Evolutionary conservation across 1,284 basidiomycete species (phyloP).

Genomic region (Polyporus tsugae): DNA sequence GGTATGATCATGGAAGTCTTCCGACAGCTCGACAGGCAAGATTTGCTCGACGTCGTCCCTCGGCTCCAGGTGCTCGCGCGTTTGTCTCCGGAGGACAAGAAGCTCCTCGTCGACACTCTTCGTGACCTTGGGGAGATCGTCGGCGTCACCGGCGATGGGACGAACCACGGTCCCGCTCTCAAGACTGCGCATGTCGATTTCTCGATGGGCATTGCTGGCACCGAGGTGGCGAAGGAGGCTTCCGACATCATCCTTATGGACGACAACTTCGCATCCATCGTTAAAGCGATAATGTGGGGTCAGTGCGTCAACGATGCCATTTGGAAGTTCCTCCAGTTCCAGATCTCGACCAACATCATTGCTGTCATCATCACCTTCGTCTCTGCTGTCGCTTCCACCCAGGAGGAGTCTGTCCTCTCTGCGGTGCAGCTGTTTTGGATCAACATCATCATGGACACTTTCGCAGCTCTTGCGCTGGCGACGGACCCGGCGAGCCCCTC

Average conservation of each 20-base stretch:
- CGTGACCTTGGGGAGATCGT: constrained; percentile 92
- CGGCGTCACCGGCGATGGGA: constrained; percentile 98
- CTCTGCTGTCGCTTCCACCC: too few relatives aligned
- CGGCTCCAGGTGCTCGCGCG: constrained; percentile 87
- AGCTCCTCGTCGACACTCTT: constrained; percentile 89
- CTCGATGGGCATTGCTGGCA: constrained; percentile 99
- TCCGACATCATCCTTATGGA: constrained; percentile 99
- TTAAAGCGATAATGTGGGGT: constrained; percentile 98
- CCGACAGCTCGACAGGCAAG: constrained; percentile 61
- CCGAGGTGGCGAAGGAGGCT: constrained; percentile 98
- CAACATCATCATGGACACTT: too few relatives aligned
- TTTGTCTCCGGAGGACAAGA: constrained; percentile 98
- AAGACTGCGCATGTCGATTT: constrained; percentile 96
- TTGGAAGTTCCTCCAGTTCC: constrained; percentile 91
- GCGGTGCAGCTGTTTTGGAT: too few relatives aligned
- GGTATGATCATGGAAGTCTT: constrained; percentile 97
- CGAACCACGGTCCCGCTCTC: constrained; percentile 97
- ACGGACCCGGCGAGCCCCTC: too few relatives aligned
- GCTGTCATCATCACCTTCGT: too few relatives aligned
- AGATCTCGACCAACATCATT: too few relatives aligned
- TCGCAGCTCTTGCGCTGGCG: too few relatives aligned
- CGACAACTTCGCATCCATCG: constrained; percentile 98
- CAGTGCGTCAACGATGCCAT: constrained; percentile 98
- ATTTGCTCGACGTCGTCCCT: constrained; percentile 72
- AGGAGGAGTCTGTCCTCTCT: too few relatives aligned